Evolutionary conservation across 2,329 filamentous ascomycete species (phyloP), one percentile per base, ranked within the genome.

Genomic region (Helotiales sp.): DNA sequence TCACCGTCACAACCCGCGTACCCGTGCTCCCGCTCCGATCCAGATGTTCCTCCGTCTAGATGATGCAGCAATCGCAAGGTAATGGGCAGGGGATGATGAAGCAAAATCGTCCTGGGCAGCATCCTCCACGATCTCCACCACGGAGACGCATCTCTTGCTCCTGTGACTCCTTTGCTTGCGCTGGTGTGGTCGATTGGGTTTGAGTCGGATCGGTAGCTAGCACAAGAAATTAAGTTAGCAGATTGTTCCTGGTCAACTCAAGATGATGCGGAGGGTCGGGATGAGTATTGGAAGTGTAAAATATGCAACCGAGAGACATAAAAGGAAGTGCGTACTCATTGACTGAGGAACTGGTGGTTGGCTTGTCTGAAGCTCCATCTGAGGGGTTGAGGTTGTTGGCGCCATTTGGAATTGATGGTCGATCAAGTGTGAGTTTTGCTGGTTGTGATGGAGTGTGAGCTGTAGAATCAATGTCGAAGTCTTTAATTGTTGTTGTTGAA

Each of bases 51-150:
- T 5, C 40, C 25, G 13, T 12, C 40, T 59, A 65, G 34, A 65
- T 63, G 34, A 68, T 67, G 55, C 63, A 61, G 6, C 59, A 75
- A 13, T 60, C 67, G 13, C 66, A 65, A 1, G 69, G 72, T 4
- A 69, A 70, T 5, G 69, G 72, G 8, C 58, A 70, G 0, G 72
- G 73, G 30, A 74, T 72, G 36, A 72, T 70, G 58, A 74, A 75
- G 66, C 73, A 75, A 55, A 74, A 73, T 6, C 73, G 67, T 8
- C 72, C 73, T 5, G 69, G 72, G 54, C 73, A 75, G 17, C 38
- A 52, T 57, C 12, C 46, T 29, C 46, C 46, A 8, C 46, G 25
- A 19, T 69, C 63, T 12, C 71, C 71, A 44, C 72, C 70, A 50
- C 72, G 63, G 30, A 73, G 60, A 7, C 60, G 53, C 22, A 69